Conservation (phyloP, 306 rosid species). For the Malus orientalis region DNA sequence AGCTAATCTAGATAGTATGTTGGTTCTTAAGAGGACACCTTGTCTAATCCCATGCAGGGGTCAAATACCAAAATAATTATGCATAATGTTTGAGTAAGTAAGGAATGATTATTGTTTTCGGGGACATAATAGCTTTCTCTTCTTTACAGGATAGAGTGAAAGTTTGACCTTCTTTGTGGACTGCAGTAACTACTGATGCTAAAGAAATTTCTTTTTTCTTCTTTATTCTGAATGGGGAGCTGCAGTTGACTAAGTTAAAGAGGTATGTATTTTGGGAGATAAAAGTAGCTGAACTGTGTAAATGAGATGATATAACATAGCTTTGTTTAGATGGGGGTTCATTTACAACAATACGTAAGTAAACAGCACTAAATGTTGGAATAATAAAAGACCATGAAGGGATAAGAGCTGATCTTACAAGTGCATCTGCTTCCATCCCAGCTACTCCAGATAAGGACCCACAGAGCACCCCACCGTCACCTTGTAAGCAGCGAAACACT, state of each 20-base stretch:
- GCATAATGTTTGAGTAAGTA: neutral
- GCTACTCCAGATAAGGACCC: conserved; percentile 95
- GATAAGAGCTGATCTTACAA: conserved; percentile 45
- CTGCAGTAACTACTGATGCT: neutral
- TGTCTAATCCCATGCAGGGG: neutral
- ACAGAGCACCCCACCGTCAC: conserved; percentile 99
- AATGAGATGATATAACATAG: neutral
- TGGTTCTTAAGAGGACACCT: neutral
- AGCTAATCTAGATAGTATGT: neutral
- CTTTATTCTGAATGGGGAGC: neutral
- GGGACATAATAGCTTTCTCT: neutral
- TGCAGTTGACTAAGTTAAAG: neutral
- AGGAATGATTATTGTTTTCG: neutral
- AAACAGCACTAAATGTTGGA: neutral
- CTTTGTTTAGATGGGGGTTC: neutral
- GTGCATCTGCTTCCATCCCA: conserved; percentile 99
- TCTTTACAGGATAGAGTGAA: neutral
- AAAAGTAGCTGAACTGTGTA: neutral
- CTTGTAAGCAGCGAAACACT: conserved; percentile 91
- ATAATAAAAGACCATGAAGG: conserved; percentile 11
- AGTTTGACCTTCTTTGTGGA: neutral
- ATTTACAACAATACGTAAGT: neutral
- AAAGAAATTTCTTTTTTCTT: neutral
- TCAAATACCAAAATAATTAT: neutral
- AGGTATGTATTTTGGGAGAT: neutral